Base-by-base conservation (phyloP, 2,329 filamentous ascomycete genomes). In the Epichloe typhina region DNA sequence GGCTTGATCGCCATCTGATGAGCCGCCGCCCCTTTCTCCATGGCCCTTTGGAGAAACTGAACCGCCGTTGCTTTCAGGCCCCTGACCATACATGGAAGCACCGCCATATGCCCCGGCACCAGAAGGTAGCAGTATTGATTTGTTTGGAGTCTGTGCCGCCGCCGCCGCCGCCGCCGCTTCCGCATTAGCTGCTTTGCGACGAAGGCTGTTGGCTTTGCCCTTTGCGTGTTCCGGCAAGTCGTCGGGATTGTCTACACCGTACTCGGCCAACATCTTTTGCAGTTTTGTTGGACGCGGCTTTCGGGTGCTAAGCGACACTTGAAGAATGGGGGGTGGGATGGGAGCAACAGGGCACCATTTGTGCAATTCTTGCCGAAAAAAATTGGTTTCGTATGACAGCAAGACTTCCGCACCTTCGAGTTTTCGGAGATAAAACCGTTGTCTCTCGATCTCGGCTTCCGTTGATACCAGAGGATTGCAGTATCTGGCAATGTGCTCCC, bases 271-370 rank as follows among this genome's bases (percentile, higher is more conserved):
- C 61, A 97, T 79, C 71, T 96, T 97, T 66, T 97, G 91, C 57
- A 96, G 80, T 69, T 98, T 98, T 0, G 93, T 98, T 8, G 93
- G 93, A 8, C 93, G 83, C 40, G 93, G 93, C 67, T 98, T 98
- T 52, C 93, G 80, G 4, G 93, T 98, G 47, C 90, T 96, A 55
- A 90, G 79, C 0, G 91, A 97, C 15, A 84, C 79, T 54, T 95
- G 86, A 9, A 95, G 75, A 38, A 94, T 83, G 21, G 90, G 90
- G 90, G 93, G 93, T 12, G 93, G 75, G 13, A 88, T 78, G 0
- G 88, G 86, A 2, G 93, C 90, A 26, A 97, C 88, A 3, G 90
- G 90, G 39, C 84, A 88, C 86, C 88, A 95, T 63, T 88, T 94
- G 68, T 98, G 93, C 51, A 98, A 75, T 63, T 96, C 89, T 64